A percentile compares a stretch with the other conserved stretches of the same genome.
phyloP scores from a whole-genome alignment of 352 stramenopile genomes.

The Thalassiosira allenii region DNA sequence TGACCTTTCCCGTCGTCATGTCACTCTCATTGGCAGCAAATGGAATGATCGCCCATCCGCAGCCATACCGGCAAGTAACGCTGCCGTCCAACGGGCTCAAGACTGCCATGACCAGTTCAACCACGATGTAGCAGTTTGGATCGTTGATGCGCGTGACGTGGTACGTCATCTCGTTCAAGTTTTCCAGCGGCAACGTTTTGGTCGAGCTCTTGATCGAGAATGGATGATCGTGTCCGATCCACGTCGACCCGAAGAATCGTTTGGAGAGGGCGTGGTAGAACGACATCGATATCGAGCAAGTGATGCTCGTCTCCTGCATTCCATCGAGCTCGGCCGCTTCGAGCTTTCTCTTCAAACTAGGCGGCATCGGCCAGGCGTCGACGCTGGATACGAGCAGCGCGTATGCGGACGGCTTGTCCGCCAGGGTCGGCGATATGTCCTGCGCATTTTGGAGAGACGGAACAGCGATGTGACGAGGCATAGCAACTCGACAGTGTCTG shows the following conservation, averaged over 20 bases:
- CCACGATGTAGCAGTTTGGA: slow-evolving; percentile 90
- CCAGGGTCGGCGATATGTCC: slow-evolving; percentile 20
- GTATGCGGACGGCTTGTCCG: slow-evolving; percentile 38
- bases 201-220: slow-evolving; percentile 40
- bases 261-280: slow-evolving; percentile 89
- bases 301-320: slow-evolving; percentile 19
- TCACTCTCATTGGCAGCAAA: slow-evolving; percentile 70
- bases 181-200: slow-evolving; percentile 32
- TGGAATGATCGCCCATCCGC: slow-evolving; percentile 92
- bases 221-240: slow-evolving; percentile 71
- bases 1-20: slow-evolving; percentile 35
- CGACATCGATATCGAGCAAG: slow-evolving; percentile 77
- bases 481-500: no score
- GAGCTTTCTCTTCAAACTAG: slow-evolving; percentile 45
- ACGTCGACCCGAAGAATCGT: slow-evolving; percentile 93
- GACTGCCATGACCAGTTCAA: slow-evolving; percentile 92
- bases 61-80: slow-evolving; percentile 89
- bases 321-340: slow-evolving; percentile 22
- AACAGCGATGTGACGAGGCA: no score
- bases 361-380: slow-evolving; percentile 50
- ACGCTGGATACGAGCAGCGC: slow-evolving; percentile 47
- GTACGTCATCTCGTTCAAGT: slow-evolving; percentile 82
- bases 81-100: slow-evolving; percentile 86
- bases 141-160: slow-evolving; percentile 90
- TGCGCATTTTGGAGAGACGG: no score